Evolutionary conservation across 352 stramenopile genomes (phyloP).

Genomic region (Globisporangium spiculum): DNA sequence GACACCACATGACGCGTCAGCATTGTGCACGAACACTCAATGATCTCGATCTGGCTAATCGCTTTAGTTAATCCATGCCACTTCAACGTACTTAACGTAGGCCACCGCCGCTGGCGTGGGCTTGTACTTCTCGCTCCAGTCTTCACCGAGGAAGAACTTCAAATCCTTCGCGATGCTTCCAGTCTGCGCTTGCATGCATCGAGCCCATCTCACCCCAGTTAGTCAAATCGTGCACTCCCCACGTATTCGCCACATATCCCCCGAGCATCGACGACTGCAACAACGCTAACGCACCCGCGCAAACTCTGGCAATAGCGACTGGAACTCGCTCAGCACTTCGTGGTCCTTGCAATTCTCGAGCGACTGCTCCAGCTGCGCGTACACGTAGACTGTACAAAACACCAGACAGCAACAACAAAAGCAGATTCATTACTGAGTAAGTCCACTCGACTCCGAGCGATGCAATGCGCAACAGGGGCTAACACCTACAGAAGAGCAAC

Average conservation of each 20-base stretch:
- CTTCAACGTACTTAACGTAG: slow-evolving; percentile 47
- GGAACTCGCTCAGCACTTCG: slow-evolving; percentile 35
- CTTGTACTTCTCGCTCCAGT: slow-evolving; percentile 56
- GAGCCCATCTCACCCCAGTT: neutral
- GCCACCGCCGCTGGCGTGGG: slow-evolving; percentile 43
- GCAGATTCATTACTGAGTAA: neutral
- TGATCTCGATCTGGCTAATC: neutral
- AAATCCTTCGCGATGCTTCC: slow-evolving; percentile 62
- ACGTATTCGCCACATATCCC: neutral
- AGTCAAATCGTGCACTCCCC: neutral
- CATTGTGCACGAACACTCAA: neutral
- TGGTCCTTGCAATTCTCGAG: slow-evolving; percentile 47
- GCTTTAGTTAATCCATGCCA: neutral
- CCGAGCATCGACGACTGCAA: neutral
- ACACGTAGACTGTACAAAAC: slow-evolving; percentile 53
- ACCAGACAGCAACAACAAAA: neutral
- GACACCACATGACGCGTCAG: neutral
- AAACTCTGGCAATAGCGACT: slow-evolving; percentile 40
- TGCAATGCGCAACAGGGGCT: neutral
- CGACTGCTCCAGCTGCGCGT: slow-evolving; percentile 54
- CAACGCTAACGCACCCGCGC: slow-evolving; percentile 29
- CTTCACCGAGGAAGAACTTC: slow-evolving; percentile 51
- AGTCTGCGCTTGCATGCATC: slow-evolving; percentile 29
- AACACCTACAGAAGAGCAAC: slow-evolving; percentile 68
- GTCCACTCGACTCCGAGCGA: neutral